phyloP scores from a whole-genome alignment of 2,329 filamentous ascomycete genomes.

The Exophiala bonariae region DNA sequence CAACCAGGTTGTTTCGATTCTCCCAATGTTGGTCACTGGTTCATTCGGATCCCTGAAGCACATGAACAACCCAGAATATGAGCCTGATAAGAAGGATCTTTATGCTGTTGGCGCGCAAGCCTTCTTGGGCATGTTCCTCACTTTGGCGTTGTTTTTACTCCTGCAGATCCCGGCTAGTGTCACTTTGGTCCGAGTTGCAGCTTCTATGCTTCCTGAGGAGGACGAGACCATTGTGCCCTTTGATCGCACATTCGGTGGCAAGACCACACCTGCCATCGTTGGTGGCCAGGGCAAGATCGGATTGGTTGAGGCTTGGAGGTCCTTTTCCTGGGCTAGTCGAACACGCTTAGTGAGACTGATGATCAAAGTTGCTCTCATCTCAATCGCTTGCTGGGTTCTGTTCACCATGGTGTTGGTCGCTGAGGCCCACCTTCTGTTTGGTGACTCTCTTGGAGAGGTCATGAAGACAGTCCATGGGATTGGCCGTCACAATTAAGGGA shows the following conservation, averaged over 20 bases:
- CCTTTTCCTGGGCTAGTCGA: conserved; percentile 72
- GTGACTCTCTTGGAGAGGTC: conserved; percentile 29
- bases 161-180: conserved; percentile 75
- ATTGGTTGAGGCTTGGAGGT: conserved; percentile 75
- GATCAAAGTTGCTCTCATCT: conserved; percentile 66
- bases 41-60: conserved; percentile 51
- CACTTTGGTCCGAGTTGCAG: conserved; percentile 78
- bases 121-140: conserved; percentile 48
- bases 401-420: conserved; percentile 52
- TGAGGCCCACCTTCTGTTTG: conserved; percentile 53
- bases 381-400: conserved; percentile 48
- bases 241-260: conserved; percentile 80
- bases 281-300: conserved; percentile 70
- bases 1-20: conserved; percentile 46
- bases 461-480: conserved; percentile 28
- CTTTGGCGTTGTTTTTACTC: conserved; percentile 54
- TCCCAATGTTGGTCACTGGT: conserved; percentile 43
- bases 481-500: conserved; percentile 8
- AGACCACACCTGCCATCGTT: conserved; percentile 72
- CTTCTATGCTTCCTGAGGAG: conserved; percentile 78
- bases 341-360: conserved; percentile 73
- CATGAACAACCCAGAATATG: conserved; percentile 31
- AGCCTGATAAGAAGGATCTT: conserved; percentile 35
- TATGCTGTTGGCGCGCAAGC: conserved; percentile 40
- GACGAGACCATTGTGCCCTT: conserved; percentile 86